Evolutionary conservation across 2,329 filamentous ascomycete genomes (phyloP).

Genomic region (Xylariales sp.): DNA sequence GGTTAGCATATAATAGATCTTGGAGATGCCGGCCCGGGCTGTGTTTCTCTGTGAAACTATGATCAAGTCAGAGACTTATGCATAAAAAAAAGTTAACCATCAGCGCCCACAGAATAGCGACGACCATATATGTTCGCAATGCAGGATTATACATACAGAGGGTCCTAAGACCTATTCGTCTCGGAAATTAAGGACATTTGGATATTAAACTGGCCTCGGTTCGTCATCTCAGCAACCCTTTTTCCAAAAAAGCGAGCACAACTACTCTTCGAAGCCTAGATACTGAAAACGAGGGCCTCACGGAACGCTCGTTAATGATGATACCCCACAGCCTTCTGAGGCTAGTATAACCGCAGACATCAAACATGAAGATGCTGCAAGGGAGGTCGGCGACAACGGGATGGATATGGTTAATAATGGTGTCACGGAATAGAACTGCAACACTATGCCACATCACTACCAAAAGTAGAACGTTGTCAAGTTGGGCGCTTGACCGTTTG

Average conservation of each 20-base stretch:
- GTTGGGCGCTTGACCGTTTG: too few relatives aligned
- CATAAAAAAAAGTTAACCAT: neutral
- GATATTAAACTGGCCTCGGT: conserved; percentile 1
- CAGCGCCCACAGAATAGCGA: neutral
- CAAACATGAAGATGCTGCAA: neutral
- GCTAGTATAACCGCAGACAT: neutral
- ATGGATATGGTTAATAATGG: neutral
- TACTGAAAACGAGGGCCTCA: neutral
- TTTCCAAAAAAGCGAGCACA: conserved; percentile 8
- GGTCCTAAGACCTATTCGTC: neutral
- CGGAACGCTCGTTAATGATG: neutral
- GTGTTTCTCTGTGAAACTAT: conserved; percentile 7
- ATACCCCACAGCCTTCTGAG: too few relatives aligned
- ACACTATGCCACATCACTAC: too few relatives aligned
- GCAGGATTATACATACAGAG: neutral
- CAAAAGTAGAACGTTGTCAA: too few relatives aligned
- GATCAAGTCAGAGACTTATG: conserved; percentile 13
- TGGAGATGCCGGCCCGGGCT: neutral
- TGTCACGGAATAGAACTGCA: too few relatives aligned
- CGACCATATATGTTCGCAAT: conserved; percentile 5
- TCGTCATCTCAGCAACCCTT: conserved; percentile 6
- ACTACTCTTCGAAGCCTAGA: neutral
- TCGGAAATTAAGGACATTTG: conserved; percentile 8
- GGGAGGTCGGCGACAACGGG: neutral
- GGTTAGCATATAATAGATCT: neutral